Evolutionary conservation across 257 asterid genomes (phyloP).

Genomic region (Eucommia ulmoides): DNA sequence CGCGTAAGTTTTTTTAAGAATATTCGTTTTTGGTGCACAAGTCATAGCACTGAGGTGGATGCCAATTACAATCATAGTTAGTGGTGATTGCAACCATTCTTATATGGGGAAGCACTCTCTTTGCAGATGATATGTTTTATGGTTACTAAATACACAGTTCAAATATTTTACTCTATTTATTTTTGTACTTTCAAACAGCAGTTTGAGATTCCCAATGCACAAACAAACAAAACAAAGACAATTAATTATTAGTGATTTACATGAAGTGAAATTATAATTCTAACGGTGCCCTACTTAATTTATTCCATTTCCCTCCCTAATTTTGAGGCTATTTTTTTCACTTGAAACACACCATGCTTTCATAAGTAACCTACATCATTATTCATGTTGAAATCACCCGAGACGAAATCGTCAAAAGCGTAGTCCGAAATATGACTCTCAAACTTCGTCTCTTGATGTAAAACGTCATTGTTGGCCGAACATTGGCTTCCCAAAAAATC

Average conservation of each 20-base stretch:
- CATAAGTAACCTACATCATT: slow-evolving; percentile 26
- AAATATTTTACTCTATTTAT: too few species aligned
- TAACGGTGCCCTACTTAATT: too few species aligned
- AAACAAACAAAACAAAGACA: not conserved
- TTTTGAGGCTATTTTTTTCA: too few species aligned
- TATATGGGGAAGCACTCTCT: slow-evolving; percentile 21
- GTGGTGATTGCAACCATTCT: slow-evolving; percentile 32
- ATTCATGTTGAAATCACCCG: slow-evolving; percentile 24
- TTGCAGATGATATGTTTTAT: slow-evolving; percentile 10
- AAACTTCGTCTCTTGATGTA: slow-evolving; percentile 28
- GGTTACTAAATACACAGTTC: not conserved
- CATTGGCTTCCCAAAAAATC: slow-evolving; percentile 8
- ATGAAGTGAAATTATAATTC: not conserved
- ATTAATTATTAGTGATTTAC: not conserved
- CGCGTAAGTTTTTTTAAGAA: too few species aligned
- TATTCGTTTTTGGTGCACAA: slow-evolving; percentile 12
- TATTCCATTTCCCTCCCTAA: too few species aligned
- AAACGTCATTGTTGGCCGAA: slow-evolving; percentile 26
- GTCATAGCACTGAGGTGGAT: slow-evolving; percentile 50
- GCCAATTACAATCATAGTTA: slow-evolving; percentile 27
- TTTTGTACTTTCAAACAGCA: too few species aligned
- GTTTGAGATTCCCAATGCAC: not conserved
- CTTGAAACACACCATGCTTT: slow-evolving; percentile 5
- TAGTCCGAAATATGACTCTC: slow-evolving; percentile 29
- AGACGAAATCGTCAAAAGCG: slow-evolving; percentile 27